phyloP scores from a whole-genome alignment of 1,284 basidiomycete genomes.

The Austropuccinia psidii region DNA sequence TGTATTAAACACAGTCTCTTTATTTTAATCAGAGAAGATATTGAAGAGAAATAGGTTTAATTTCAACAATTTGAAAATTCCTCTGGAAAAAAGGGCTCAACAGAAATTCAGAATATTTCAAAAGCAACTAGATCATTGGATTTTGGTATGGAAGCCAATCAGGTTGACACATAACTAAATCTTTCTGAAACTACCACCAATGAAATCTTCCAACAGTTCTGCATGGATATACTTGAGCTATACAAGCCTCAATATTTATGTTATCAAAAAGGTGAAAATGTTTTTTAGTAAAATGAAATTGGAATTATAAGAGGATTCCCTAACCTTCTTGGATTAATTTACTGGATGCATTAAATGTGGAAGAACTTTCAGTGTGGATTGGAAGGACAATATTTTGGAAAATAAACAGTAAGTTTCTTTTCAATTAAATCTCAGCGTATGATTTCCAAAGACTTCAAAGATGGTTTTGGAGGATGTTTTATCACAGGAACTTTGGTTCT shows the following conservation, averaged over 20 bases:
- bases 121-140: neutral
- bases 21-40: neutral
- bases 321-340: neutral
- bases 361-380: neutral
- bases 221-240: too few species aligned
- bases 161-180: too few species aligned
- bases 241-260: neutral
- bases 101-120: neutral
- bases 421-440: too few species aligned
- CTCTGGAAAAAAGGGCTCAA: neutral
- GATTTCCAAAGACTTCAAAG: neutral
- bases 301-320: neutral
- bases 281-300: neutral
- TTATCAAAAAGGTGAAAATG: neutral
- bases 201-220: too few species aligned
- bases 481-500: neutral
- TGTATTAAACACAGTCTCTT: neutral
- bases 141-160: too few species aligned
- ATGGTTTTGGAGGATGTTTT: conserved; percentile 5
- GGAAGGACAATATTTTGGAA: neutral
- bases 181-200: too few species aligned
- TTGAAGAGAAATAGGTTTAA: conserved; percentile 14
- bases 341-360: neutral
- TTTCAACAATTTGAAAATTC: neutral
- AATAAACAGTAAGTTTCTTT: neutral